Evolutionary conservation across 2,329 filamentous ascomycete genomes (phyloP).

Genomic region (Ascochyta clinopodiicola): DNA sequence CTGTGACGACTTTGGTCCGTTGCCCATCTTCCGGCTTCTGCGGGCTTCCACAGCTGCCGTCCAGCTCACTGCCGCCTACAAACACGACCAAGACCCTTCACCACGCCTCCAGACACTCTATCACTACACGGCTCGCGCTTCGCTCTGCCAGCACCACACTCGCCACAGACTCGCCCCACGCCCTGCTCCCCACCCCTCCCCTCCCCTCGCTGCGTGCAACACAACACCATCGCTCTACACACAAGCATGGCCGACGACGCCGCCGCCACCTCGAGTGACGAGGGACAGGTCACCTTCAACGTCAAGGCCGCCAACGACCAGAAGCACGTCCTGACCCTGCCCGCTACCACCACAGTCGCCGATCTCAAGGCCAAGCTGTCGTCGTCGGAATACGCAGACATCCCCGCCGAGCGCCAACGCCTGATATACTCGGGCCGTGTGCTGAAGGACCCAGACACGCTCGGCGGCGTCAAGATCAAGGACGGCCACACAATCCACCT

Average conservation of each 20-base stretch:
- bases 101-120: constrained; percentile 10
- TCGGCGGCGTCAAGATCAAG: constrained; percentile 92
- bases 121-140: constrained; percentile 3
- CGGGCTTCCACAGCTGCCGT: constrained; percentile 35
- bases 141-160: too few species aligned
- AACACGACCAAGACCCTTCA: neutral
- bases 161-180: constrained; percentile 2
- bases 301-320: constrained; percentile 95
- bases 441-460: constrained; percentile 89
- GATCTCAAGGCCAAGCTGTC: constrained; percentile 92
- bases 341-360: constrained; percentile 75
- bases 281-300: constrained; percentile 89
- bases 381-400: constrained; percentile 79
- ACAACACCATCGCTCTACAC: constrained; percentile 1
- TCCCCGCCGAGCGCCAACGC: constrained; percentile 86
- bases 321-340: constrained; percentile 82
- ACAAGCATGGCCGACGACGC: constrained; percentile 69
- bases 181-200: constrained; percentile 1
- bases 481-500: constrained; percentile 93
- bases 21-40: constrained; percentile 30
- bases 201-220: constrained; percentile 4
- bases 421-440: constrained; percentile 97
- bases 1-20: constrained; percentile 23
- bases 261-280: constrained; percentile 57
- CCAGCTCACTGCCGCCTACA: constrained; percentile 15